phyloP scores from a whole-genome alignment of 352 stramenopile genomes.

The Pythium phragmiticola region DNA sequence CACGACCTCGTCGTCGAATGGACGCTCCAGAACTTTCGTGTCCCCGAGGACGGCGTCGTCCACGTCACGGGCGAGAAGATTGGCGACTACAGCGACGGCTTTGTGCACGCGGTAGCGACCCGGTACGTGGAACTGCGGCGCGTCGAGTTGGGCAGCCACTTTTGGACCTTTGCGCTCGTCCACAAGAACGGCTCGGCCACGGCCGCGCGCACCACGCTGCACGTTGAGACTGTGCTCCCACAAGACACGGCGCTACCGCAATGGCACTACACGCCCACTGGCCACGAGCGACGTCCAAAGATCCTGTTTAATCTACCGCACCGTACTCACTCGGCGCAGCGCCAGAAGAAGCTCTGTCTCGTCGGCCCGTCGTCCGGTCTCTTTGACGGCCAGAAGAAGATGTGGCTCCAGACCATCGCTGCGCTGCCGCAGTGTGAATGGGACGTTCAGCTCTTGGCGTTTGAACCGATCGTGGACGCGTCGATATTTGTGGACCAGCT shows the following conservation, averaged over 20 bases:
- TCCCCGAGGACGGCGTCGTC: conserved; percentile 42
- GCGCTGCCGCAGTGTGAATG: conserved; percentile 14
- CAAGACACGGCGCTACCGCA: conserved; percentile 21
- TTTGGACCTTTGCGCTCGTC: conserved; percentile 42
- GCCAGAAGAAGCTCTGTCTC: conserved; percentile 35
- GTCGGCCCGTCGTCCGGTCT: conserved; percentile 26
- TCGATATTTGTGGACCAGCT: conserved; percentile 29
- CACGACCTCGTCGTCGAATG: conserved; percentile 30
- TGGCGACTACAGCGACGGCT: conserved; percentile 22
- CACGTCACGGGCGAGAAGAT: conserved; percentile 40
- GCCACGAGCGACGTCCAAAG: conserved; percentile 12
- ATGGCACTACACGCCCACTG: conserved; percentile 19
- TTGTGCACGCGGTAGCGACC: conserved; percentile 2
- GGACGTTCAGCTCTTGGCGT: conserved; percentile 26
- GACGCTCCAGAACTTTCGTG: conserved; percentile 27
- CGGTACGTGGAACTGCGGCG: conserved; percentile 18
- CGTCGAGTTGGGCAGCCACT: conserved; percentile 47
- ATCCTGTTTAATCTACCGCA: conserved; percentile 33
- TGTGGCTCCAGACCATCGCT: conserved; percentile 59
- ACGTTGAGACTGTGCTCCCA: conserved; percentile 48
- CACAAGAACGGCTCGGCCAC: conserved; percentile 1
- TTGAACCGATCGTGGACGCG: conserved; percentile 27
- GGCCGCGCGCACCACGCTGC: conserved; percentile 24
- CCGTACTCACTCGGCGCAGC: not conserved
- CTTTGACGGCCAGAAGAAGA: conserved; percentile 62